Percentiles rank a stretch among this genome's conserved stretches.
These are phyloP conservation scores for Tagetes patula DNA, from an alignment of 129 eudicot species.

Conservation along the genomic window DNA sequence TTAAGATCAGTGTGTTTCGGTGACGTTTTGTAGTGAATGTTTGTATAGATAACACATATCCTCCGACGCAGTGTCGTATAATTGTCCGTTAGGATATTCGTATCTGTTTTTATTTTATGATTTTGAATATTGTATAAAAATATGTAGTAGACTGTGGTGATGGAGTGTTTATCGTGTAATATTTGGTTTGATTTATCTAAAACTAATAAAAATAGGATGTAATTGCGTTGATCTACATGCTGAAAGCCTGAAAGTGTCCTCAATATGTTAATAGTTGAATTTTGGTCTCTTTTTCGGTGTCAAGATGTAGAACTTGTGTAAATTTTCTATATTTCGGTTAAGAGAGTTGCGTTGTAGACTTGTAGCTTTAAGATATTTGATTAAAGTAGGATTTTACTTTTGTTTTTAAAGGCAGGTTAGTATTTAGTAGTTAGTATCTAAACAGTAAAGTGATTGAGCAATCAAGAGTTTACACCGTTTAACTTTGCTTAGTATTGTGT, in stretches of 20 bases:
- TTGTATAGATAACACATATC: not conserved
- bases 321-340: not conserved
- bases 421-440: too few species aligned
- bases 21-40: not conserved
- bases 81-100: too few species aligned
- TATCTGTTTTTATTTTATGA: not conserved
- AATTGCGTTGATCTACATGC: constrained; percentile 13
- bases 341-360: not conserved
- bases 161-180: not conserved
- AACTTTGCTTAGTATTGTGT: not conserved
- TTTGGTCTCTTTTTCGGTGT: not conserved
- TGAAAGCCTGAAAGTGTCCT: too few species aligned
- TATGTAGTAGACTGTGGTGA: not conserved
- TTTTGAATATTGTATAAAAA: not conserved
- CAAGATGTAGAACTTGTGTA: not conserved
- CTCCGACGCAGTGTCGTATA: too few species aligned
- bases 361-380: not conserved
- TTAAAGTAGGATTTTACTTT: constrained; percentile 1
- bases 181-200: not conserved
- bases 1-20: not conserved
- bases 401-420: too few species aligned
- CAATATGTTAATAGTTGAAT: not conserved
- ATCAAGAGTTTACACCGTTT: not conserved
- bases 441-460: not conserved
- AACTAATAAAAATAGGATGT: not conserved